Evolutionary conservation across 2,329 filamentous ascomycete species (phyloP).

Genomic region (Phaeosphaeria sp.): DNA sequence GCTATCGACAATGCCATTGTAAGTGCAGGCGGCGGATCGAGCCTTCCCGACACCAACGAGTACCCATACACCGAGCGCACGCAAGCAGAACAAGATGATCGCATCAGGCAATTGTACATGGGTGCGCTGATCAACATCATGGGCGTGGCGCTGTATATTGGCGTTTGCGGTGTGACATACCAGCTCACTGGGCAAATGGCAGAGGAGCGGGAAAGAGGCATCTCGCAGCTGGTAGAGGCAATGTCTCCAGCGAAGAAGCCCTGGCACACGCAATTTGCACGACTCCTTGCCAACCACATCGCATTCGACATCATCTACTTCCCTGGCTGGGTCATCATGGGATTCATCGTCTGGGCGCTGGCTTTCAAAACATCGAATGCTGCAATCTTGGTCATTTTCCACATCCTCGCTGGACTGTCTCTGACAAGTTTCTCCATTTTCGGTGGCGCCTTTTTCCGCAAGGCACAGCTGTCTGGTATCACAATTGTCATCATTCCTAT

Average conservation of each 20-base stretch:
- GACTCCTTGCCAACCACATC: slow-evolving; percentile 80
- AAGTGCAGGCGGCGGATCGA: slow-evolving; percentile 54
- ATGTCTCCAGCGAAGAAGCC: slow-evolving; percentile 81
- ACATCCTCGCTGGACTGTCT: slow-evolving; percentile 77
- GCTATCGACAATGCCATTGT: slow-evolving; percentile 79
- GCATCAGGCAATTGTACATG: slow-evolving; percentile 75
- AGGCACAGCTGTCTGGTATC: slow-evolving; percentile 86
- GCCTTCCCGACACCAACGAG: slow-evolving; percentile 59
- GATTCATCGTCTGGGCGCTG: slow-evolving; percentile 68
- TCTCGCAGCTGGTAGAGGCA: slow-evolving; percentile 86
- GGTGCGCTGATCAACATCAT: slow-evolving; percentile 76
- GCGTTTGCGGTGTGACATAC: slow-evolving; percentile 82
- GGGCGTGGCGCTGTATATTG: slow-evolving; percentile 79
- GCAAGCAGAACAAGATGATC: slow-evolving; percentile 67
- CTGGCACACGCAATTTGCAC: slow-evolving; percentile 79
- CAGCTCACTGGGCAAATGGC: slow-evolving; percentile 88
- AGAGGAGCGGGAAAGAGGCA: slow-evolving; percentile 82
- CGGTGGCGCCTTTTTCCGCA: slow-evolving; percentile 83
- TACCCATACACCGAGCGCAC: slow-evolving; percentile 80
- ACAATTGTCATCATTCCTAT: slow-evolving; percentile 75
- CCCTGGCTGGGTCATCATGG: slow-evolving; percentile 82
- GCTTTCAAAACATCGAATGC: slow-evolving; percentile 59
- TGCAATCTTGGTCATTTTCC: slow-evolving; percentile 63
- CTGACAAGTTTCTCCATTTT: slow-evolving; percentile 82
- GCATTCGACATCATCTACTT: slow-evolving; percentile 81